Conservation (phyloP, 2,329 filamentous ascomycete genomes). For the Chalara sp. region DNA sequence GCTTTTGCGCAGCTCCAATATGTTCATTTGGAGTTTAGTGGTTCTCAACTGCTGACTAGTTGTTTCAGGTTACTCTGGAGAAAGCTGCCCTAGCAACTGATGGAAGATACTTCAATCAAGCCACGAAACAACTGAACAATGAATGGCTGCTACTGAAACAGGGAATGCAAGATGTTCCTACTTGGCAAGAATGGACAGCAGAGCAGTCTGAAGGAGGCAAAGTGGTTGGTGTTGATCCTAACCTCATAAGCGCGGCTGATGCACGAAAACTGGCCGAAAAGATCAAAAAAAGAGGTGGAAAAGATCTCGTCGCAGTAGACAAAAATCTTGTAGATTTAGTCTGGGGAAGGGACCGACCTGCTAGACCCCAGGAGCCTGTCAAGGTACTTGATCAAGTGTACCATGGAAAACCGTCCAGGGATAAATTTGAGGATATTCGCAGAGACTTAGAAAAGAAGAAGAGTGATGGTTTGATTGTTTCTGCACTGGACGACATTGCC, state of each 20-base stretch:
- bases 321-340: conserved; percentile 85
- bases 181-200: conserved; percentile 94
- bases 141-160: conserved; percentile 94
- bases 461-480: conserved; percentile 78
- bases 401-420: conserved; percentile 72
- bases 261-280: conserved; percentile 74
- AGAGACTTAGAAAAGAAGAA: conserved; percentile 90
- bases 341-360: conserved; percentile 72
- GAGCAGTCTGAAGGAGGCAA: conserved; percentile 84
- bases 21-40: too few species aligned
- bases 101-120: conserved; percentile 97
- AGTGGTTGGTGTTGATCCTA: conserved; percentile 83
- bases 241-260: conserved; percentile 69
- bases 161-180: conserved; percentile 86
- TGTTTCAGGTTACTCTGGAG: conserved; percentile 55
- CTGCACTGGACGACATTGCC: conserved; percentile 92
- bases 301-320: conserved; percentile 65
- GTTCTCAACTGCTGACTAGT: too few species aligned
- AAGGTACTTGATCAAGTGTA: conserved; percentile 65
- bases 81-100: conserved; percentile 91
- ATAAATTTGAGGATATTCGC: conserved; percentile 81
- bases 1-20: too few species aligned
- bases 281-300: conserved; percentile 79
- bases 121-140: conserved; percentile 76
- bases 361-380: conserved; percentile 69